A percentile compares a stretch with the other conserved stretches of the same genome.
Evolutionary conservation across 495 filamentous ascomycete genomes (phyloP).

Genomic region (Penicillium ucsense): DNA sequence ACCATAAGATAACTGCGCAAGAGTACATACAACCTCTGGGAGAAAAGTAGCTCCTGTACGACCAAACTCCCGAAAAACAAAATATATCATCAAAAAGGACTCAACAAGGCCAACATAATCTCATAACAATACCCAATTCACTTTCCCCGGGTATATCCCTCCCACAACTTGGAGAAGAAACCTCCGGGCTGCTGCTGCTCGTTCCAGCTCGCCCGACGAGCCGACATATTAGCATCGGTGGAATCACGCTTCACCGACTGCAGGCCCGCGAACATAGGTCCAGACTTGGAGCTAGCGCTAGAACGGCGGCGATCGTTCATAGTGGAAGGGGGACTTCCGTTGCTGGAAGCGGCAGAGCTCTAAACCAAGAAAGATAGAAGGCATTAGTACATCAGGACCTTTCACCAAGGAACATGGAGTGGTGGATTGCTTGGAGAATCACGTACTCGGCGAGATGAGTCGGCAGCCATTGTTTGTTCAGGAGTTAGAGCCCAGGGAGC

Average conservation of each 20-base stretch:
- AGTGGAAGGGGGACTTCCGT: background rate
- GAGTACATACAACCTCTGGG: too few species aligned
- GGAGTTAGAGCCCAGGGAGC: slow-evolving; percentile 20
- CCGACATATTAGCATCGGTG: slow-evolving; percentile 24
- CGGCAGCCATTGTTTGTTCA: slow-evolving; percentile 5
- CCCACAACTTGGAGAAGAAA: slow-evolving; percentile 44
- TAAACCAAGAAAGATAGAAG: too few species aligned
- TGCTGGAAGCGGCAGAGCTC: slow-evolving; percentile 14
- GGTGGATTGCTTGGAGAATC: background rate
- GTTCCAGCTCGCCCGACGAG: slow-evolving; percentile 37
- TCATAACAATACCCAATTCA: background rate
- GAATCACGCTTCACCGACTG: slow-evolving; percentile 43
- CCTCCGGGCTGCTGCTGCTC: slow-evolving; percentile 38
- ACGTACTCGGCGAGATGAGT: slow-evolving; percentile 11
- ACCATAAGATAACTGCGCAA: too few species aligned
- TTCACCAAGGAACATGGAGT: background rate
- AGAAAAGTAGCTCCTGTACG: too few species aligned
- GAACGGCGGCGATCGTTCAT: slow-evolving; percentile 25
- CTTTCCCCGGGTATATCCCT: slow-evolving; percentile 36
- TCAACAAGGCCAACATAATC: background rate
- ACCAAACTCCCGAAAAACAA: background rate
- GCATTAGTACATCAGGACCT: too few species aligned
- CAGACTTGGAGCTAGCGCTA: slow-evolving; percentile 19
- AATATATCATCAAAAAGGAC: background rate
- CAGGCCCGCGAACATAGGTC: slow-evolving; percentile 37